phyloP scores from a whole-genome alignment of 371 early-diverging fungal genomes.

The Rhizopus delemar region DNA sequence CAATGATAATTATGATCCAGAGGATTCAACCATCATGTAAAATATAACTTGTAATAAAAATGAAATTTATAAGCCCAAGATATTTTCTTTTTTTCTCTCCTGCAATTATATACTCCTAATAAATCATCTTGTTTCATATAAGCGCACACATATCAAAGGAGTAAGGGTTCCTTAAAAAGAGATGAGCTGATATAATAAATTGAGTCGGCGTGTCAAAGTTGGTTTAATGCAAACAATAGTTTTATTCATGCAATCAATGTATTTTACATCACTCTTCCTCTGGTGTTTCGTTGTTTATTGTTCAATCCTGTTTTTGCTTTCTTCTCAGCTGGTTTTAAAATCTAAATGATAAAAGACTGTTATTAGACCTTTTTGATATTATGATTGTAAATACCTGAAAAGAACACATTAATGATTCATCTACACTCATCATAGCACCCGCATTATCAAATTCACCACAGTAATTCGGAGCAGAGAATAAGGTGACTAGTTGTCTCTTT shows the following conservation, averaged over 20 bases:
- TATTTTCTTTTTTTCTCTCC: too few relatives aligned
- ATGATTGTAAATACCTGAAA: slow-evolving; percentile 58
- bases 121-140: too few relatives aligned
- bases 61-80: background rate
- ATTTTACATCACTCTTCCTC: slow-evolving; percentile 3
- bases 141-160: too few relatives aligned
- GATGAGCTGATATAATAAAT: too few relatives aligned
- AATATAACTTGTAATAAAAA: background rate
- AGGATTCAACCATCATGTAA: slow-evolving; percentile 37
- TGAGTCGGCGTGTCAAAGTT: too few relatives aligned
- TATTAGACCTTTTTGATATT: slow-evolving; percentile 30
- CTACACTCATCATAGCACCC: slow-evolving; percentile 94
- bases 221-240: too few relatives aligned
- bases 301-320: slow-evolving; percentile 22
- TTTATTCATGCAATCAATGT: background rate
- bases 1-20: slow-evolving; percentile 70
- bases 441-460: slow-evolving; percentile 98
- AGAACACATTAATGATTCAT: slow-evolving; percentile 87
- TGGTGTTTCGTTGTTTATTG: background rate
- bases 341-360: background rate
- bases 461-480: slow-evolving; percentile 97
- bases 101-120: too few relatives aligned
- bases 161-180: too few relatives aligned
- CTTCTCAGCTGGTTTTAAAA: slow-evolving; percentile 23
- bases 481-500: slow-evolving; percentile 88